These are phyloP conservation scores for Aspergillus sp. DNA, from an alignment of 2,329 filamentous ascomycete genomes.

Conservation along the genomic window DNA sequence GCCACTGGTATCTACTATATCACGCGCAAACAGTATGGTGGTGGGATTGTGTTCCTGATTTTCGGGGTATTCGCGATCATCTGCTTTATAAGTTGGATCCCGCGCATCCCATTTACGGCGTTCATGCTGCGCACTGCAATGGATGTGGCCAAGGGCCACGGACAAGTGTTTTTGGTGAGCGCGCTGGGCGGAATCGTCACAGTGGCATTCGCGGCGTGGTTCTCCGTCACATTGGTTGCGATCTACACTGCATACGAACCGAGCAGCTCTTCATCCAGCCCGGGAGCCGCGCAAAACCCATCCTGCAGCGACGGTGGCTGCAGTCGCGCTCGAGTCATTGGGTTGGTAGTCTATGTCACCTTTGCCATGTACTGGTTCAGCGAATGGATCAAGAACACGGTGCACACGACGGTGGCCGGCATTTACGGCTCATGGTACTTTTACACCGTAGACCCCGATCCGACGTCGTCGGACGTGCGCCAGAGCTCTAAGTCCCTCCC, in stretches of 20 bases:
- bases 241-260: slow-evolving; percentile 81
- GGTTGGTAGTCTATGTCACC: slow-evolving; percentile 75
- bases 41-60: slow-evolving; percentile 77
- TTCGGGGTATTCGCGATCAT: slow-evolving; percentile 73
- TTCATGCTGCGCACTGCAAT: slow-evolving; percentile 82
- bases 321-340: slow-evolving; percentile 68
- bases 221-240: slow-evolving; percentile 73
- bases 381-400: slow-evolving; percentile 88
- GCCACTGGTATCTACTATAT: slow-evolving; percentile 84
- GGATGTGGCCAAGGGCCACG: slow-evolving; percentile 72
- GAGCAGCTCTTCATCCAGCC: not conserved
- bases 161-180: slow-evolving; percentile 80
- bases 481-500: slow-evolving; percentile 45
- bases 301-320: slow-evolving; percentile 56
- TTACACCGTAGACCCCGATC: slow-evolving; percentile 50
- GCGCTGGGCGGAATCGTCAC: slow-evolving; percentile 71
- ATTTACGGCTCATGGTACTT: slow-evolving; percentile 95
- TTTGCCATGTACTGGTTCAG: slow-evolving; percentile 93
- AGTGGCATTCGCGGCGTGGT: slow-evolving; percentile 74
- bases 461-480: too few relatives aligned
- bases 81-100: slow-evolving; percentile 83
- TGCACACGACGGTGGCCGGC: slow-evolving; percentile 78
- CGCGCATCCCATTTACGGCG: slow-evolving; percentile 80
- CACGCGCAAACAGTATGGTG: slow-evolving; percentile 65
- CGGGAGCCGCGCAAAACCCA: slow-evolving; percentile 36